Percentiles rank a stretch among this genome's conserved stretches.
phyloP scores from a whole-genome alignment of 1,284 basidiomycete species.

The Rhodotorula glutinis region DNA sequence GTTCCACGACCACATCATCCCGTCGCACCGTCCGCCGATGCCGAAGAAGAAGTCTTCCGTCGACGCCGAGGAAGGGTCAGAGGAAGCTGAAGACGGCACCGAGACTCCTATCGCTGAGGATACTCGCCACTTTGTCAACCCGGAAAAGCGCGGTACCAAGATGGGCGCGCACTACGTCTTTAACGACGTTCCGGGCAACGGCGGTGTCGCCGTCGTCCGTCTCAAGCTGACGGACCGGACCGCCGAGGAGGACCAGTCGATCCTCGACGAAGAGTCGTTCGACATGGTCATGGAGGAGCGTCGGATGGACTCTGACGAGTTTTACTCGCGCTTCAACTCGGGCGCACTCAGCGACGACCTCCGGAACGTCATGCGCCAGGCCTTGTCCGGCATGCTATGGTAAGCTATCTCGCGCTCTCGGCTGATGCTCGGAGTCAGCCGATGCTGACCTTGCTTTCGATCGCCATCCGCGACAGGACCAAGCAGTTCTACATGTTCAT shows the following conservation, averaged over 20 bases:
- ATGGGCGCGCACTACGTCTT: constrained; percentile 88
- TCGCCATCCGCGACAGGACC: constrained; percentile 60
- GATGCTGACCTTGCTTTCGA: neutral
- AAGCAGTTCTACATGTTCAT: constrained; percentile 97
- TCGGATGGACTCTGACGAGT: constrained; percentile 89
- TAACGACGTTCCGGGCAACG: constrained; percentile 76
- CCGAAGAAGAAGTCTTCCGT: constrained; percentile 37
- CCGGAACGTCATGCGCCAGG: constrained; percentile 93
- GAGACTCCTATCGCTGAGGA: constrained; percentile 37
- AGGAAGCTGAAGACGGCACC: constrained; percentile 41
- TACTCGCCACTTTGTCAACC: constrained; percentile 68
- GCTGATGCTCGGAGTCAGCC: neutral
- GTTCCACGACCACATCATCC: constrained; percentile 97
- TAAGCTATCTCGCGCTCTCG: constrained; percentile 39
- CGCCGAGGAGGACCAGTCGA: constrained; percentile 68
- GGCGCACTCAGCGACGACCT: constrained; percentile 86
- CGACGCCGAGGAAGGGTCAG: constrained; percentile 36
- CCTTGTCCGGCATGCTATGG: constrained; percentile 98
- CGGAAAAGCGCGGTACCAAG: constrained; percentile 84
- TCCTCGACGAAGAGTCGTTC: constrained; percentile 85
- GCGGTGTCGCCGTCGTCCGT: constrained; percentile 92
- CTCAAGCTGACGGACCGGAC: constrained; percentile 82
- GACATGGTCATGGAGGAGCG: constrained; percentile 86
- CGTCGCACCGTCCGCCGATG: constrained; percentile 66
- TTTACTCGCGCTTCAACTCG: constrained; percentile 75